phyloP scores from a whole-genome alignment of 768 basidiomycete genomes.

The Trametes villosa region DNA sequence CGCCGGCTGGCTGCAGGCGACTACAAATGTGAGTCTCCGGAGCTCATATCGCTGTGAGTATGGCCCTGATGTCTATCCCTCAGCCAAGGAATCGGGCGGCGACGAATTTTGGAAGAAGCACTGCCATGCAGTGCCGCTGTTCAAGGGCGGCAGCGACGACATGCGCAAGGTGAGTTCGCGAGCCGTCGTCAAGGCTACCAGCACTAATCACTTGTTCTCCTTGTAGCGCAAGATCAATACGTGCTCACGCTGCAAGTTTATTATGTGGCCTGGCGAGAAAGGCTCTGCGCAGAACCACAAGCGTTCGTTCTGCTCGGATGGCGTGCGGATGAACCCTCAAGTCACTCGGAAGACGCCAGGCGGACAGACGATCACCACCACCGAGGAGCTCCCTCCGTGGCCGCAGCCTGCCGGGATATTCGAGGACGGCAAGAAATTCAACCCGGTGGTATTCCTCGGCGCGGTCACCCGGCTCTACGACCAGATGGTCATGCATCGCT shows the following conservation, averaged over 20 bases:
- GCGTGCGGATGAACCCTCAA: neutral
- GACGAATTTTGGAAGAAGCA: neutral
- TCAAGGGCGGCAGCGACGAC: neutral
- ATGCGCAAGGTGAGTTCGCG: neutral
- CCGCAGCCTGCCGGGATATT: conserved; percentile 24
- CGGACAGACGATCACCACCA: neutral
- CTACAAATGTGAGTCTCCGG: neutral
- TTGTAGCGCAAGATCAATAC: conserved; percentile 4
- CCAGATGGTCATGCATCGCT: neutral
- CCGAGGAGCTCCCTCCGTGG: conserved; percentile 3
- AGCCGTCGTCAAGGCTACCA: neutral
- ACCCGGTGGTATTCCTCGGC: neutral
- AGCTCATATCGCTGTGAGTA: neutral
- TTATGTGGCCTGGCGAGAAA: conserved; percentile 17
- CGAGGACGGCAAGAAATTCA: conserved; percentile 6
- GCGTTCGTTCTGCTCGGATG: conserved; percentile 19
- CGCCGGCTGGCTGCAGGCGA: neutral
- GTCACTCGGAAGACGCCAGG: neutral
- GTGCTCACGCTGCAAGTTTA: conserved; percentile 17
- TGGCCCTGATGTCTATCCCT: neutral
- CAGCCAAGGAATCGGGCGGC: neutral
- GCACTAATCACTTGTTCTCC: neutral
- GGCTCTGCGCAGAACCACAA: conserved; percentile 16
- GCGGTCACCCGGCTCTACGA: neutral
- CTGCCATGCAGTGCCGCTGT: neutral